Conservation (phyloP, 176 grass and related monocot species). For the Rhynchospora breviuscula region DNA sequence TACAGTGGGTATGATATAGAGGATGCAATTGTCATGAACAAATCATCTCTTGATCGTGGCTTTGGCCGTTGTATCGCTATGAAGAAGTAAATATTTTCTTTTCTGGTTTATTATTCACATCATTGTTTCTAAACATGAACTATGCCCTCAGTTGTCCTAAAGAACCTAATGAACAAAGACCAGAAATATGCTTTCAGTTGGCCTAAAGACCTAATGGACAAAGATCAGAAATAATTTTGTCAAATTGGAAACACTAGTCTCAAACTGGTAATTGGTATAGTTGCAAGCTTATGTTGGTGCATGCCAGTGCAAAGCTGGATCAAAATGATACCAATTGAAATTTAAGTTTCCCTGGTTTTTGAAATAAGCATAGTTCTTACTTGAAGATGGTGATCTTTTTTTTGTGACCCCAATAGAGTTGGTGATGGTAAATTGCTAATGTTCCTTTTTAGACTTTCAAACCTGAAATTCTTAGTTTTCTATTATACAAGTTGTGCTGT, state of each 20-base stretch:
- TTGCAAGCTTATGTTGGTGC: neutral
- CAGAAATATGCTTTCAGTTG: neutral
- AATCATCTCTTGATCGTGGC: constrained; percentile 94
- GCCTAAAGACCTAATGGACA: neutral
- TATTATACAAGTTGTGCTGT: constrained; percentile 12
- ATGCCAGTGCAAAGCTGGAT: neutral
- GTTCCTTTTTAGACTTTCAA: neutral
- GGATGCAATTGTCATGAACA: constrained; percentile 99
- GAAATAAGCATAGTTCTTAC: neutral
- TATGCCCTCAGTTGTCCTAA: neutral
- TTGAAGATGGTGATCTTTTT: neutral
- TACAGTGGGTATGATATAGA: constrained; percentile 99
- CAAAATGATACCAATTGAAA: neutral
- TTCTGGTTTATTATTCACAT: constrained; percentile 2
- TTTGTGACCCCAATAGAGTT: neutral
- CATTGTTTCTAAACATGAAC: constrained; percentile 1
- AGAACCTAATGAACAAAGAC: neutral
- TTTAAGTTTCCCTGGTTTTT: neutral
- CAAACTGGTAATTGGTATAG: neutral
- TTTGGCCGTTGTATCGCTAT: constrained; percentile 94
- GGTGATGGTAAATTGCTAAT: neutral
- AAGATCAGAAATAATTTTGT: neutral
- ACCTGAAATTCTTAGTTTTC: constrained; percentile 1
- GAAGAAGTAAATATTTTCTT: constrained; percentile 71
- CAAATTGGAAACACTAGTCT: neutral